These are phyloP conservation scores for Lactarius trivialis DNA, from an alignment of 768 basidiomycete genomes.

Conservation along the genomic window DNA sequence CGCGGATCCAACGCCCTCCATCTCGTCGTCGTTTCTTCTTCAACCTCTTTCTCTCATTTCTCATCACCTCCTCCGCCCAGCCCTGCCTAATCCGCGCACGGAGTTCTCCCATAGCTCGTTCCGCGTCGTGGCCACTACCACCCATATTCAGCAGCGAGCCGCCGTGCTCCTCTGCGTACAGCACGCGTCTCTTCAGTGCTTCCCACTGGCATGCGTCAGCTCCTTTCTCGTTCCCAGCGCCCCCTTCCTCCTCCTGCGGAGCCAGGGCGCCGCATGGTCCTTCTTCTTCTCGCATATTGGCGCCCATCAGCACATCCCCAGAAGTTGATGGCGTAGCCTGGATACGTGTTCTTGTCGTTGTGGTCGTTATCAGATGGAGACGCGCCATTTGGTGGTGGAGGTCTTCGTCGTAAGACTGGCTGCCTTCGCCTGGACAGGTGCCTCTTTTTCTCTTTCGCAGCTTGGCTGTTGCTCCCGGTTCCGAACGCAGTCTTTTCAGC, in stretches of 20 bases:
- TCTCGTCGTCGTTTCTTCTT: slow-evolving; percentile 5
- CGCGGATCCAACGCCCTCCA: slow-evolving; percentile 4
- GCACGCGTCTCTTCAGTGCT: slow-evolving; percentile 8
- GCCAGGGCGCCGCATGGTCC: not conserved
- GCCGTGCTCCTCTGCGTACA: slow-evolving; percentile 16
- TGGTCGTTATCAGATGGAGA: not conserved
- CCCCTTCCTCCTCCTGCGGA: not conserved
- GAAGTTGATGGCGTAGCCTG: not conserved
- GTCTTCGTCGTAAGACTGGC: not conserved
- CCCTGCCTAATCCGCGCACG: slow-evolving; percentile 5
- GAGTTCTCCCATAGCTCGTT: not conserved
- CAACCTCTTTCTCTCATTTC: not conserved
- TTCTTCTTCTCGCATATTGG: not conserved
- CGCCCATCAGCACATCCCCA: not conserved
- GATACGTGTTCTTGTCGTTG: not conserved
- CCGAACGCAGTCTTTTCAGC: not conserved
- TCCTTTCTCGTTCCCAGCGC: not conserved
- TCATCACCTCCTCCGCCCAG: not conserved
- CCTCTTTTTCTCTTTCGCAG: not conserved
- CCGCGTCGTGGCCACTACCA: not conserved
- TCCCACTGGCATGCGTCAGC: slow-evolving; percentile 8
- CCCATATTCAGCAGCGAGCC: not conserved
- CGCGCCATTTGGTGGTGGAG: not conserved
- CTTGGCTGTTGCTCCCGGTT: not conserved
- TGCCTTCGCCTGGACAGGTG: not conserved